These are phyloP conservation scores for Didymella pinodella DNA, from an alignment of 2,329 filamentous ascomycete species.

Conservation along the genomic window DNA sequence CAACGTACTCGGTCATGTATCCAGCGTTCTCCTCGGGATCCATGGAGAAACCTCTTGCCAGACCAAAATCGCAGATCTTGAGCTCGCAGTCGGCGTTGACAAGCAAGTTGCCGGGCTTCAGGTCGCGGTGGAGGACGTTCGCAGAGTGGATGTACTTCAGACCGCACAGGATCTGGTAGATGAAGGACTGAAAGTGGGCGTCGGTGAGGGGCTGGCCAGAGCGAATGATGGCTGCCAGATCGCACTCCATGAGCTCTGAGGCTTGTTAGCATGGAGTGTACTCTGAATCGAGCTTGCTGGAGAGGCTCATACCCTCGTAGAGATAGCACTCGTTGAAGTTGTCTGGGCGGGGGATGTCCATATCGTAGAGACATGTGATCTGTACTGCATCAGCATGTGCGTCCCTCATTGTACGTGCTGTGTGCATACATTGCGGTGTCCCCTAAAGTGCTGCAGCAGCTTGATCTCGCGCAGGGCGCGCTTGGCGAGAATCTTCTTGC, in stretches of 20 bases:
- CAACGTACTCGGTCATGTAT: conserved; percentile 99
- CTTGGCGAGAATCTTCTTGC: conserved; percentile 99
- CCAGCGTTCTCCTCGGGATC: conserved; percentile 98
- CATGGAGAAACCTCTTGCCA: conserved; percentile 94
- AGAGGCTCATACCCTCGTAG: conserved; percentile 77
- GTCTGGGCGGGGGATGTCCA: conserved; percentile 97
- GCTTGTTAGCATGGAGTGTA: conserved; percentile 31
- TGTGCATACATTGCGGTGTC: conserved; percentile 57
- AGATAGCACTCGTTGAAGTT: conserved; percentile 99
- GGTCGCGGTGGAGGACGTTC: conserved; percentile 93
- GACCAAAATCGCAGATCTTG: conserved; percentile 98
- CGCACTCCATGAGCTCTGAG: conserved; percentile 97
- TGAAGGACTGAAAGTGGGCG: conserved; percentile 99
- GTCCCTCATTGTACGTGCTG: neutral
- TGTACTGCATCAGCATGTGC: conserved; percentile 57
- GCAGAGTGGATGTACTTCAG: conserved; percentile 99
- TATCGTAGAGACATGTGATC: conserved; percentile 99
- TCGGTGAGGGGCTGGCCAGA: conserved; percentile 97
- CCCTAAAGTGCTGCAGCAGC: conserved; percentile 94
- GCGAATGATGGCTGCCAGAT: conserved; percentile 95
- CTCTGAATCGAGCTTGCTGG: neutral
- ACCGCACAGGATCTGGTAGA: conserved; percentile 99
- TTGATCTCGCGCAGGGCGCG: conserved; percentile 98
- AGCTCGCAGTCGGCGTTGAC: conserved; percentile 99
- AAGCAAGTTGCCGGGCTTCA: conserved; percentile 96